These are phyloP conservation scores for Aspergillus pseudoglaucus DNA, from an alignment of 2,329 filamentous ascomycete genomes.

Conservation along the genomic window DNA sequence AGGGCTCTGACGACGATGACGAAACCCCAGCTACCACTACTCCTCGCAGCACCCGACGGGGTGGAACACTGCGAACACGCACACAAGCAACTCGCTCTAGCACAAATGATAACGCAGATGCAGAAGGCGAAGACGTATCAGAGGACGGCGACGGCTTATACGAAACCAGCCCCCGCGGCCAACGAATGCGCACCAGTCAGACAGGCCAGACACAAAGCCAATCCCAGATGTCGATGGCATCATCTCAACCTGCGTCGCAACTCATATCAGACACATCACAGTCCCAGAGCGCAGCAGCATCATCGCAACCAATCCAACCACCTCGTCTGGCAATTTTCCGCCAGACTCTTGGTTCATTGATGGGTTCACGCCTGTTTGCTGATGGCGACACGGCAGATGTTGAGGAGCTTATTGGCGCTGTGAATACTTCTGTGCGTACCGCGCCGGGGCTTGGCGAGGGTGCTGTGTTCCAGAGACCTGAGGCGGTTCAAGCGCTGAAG, in stretches of 20 bases:
- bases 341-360: slow-evolving; percentile 71
- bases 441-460: slow-evolving; percentile 42
- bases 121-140: slow-evolving; percentile 48
- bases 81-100: slow-evolving; percentile 31
- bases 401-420: slow-evolving; percentile 65
- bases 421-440: slow-evolving; percentile 63
- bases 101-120: slow-evolving; percentile 41
- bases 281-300: slow-evolving; percentile 41
- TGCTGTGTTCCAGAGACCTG: slow-evolving; percentile 58
- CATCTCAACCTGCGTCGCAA: slow-evolving; percentile 71
- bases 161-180: slow-evolving; percentile 43
- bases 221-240: slow-evolving; percentile 65
- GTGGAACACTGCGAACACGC: slow-evolving; percentile 25
- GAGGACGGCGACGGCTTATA: slow-evolving; percentile 50
- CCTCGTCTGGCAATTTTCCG: slow-evolving; percentile 70
- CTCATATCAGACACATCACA: slow-evolving; percentile 47
- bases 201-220: slow-evolving; percentile 28
- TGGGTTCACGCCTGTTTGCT: slow-evolving; percentile 75
- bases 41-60: slow-evolving; percentile 27
- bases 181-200: slow-evolving; percentile 30
- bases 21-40: slow-evolving; percentile 18
- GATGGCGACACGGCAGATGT: slow-evolving; percentile 72
- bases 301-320: slow-evolving; percentile 36
- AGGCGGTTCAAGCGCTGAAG: slow-evolving; percentile 70
- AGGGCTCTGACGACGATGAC: slow-evolving; percentile 30